Evolutionary conservation across 768 basidiomycete species (phyloP).

Genomic region (Termitomyces sp.): DNA sequence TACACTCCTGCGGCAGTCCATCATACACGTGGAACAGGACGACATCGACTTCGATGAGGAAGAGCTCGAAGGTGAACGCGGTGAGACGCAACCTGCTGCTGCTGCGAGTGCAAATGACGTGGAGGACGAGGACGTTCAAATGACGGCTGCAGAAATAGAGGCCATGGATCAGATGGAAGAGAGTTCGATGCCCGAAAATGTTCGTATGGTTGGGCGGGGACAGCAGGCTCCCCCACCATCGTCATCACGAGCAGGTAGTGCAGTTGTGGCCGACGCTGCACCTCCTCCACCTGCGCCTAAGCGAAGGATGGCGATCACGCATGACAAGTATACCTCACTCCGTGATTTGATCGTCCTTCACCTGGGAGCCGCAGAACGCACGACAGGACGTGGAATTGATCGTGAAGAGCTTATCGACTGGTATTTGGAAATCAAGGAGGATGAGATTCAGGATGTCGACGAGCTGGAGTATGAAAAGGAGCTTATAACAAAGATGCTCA

Average conservation of each 20-base stretch:
- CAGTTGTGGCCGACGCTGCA: slow-evolving; percentile 34
- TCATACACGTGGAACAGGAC: slow-evolving; percentile 99
- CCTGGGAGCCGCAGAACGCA: slow-evolving; percentile 72
- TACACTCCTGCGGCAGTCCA: slow-evolving; percentile 90
- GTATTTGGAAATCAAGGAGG: slow-evolving; percentile 92
- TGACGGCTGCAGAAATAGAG: slow-evolving; percentile 61
- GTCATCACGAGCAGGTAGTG: slow-evolving; percentile 38
- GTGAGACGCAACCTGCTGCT: slow-evolving; percentile 32
- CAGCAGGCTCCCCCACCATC: slow-evolving; percentile 30
- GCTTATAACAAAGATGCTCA: slow-evolving; percentile 84
- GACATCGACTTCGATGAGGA: slow-evolving; percentile 98
- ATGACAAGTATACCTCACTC: slow-evolving; percentile 91
- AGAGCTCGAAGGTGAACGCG: slow-evolving; percentile 60
- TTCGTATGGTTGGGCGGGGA: slow-evolving; percentile 30
- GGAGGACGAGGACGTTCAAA: slow-evolving; percentile 54
- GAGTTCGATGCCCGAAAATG: slow-evolving; percentile 39
- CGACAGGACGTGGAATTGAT: slow-evolving; percentile 75
- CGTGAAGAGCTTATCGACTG: slow-evolving; percentile 93
- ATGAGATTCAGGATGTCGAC: slow-evolving; percentile 78
- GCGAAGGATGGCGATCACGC: slow-evolving; percentile 87
- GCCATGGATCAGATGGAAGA: slow-evolving; percentile 50
- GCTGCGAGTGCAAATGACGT: slow-evolving; percentile 30
- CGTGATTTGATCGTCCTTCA: slow-evolving; percentile 88
- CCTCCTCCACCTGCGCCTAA: slow-evolving; percentile 51
- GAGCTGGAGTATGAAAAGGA: slow-evolving; percentile 90